phyloP scores from a whole-genome alignment of 345 rosid species.

The Eucalyptus albens region DNA sequence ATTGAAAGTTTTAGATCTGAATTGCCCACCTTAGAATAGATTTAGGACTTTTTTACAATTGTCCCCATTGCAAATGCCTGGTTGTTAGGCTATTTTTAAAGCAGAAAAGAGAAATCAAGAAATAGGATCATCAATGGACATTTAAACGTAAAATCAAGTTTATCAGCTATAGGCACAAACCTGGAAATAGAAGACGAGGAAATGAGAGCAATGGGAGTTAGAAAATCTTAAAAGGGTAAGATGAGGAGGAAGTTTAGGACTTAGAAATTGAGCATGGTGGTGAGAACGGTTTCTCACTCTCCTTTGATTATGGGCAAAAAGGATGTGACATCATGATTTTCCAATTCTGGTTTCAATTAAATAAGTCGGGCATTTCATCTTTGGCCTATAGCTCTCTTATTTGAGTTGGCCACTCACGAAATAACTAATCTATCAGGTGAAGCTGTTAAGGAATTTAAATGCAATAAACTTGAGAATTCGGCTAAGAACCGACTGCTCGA shows the following conservation, averaged over 20 bases:
- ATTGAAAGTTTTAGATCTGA: too few species aligned
- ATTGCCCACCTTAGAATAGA: too few species aligned
- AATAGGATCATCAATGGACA: neutral
- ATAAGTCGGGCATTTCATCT: too few species aligned
- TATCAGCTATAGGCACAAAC: neutral
- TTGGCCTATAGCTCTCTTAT: too few species aligned
- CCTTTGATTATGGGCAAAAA: neutral
- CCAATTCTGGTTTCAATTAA: too few species aligned
- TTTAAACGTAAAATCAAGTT: neutral
- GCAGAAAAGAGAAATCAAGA: neutral
- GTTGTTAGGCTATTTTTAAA: neutral
- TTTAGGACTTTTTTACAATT: neutral
- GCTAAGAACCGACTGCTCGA: too few species aligned
- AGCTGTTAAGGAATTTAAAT: too few species aligned
- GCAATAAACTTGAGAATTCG: too few species aligned
- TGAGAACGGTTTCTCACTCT: neutral
- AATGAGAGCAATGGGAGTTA: neutral
- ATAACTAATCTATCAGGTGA: too few species aligned
- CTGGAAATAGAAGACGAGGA: neutral
- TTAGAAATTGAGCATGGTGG: neutral
- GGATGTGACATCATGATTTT: neutral
- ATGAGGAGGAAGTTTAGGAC: neutral
- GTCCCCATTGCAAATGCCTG: neutral
- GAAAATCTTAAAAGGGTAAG: neutral
- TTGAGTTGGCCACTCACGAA: too few species aligned